These are phyloP conservation scores for Cutaneotrichosporon sp. DNA, from an alignment of 1,284 basidiomycete genomes.

Conservation along the genomic window DNA sequence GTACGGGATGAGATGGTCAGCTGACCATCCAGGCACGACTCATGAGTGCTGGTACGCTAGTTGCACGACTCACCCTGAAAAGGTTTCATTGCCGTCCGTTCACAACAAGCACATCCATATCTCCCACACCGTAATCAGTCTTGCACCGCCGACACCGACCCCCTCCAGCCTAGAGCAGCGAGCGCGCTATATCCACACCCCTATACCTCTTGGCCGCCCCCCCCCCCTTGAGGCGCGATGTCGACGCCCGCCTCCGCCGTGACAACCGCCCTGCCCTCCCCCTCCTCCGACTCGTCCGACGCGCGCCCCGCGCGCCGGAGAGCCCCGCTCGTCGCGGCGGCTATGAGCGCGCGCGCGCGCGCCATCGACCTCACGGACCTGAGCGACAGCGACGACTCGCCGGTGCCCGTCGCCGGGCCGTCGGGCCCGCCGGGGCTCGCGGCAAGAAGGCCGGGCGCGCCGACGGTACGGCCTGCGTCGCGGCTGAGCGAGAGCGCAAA, in stretches of 20 bases:
- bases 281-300: not conserved
- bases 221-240: not conserved
- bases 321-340: not conserved
- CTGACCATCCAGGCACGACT: not conserved
- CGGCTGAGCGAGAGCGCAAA: not conserved
- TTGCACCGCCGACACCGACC: not conserved
- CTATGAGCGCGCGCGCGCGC: not conserved
- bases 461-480: not conserved
- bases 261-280: not conserved
- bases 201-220: not conserved
- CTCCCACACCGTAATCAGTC: not conserved
- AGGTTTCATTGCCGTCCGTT: not conserved
- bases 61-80: not conserved
- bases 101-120: not conserved
- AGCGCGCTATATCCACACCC: not conserved
- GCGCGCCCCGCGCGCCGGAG: not conserved
- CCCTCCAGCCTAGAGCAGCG: not conserved
- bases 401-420: not conserved
- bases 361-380: constrained; percentile 22
- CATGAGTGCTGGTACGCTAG: not conserved
- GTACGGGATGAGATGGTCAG: not conserved
- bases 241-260: not conserved
- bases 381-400: constrained; percentile 16
- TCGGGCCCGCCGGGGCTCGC: not conserved
- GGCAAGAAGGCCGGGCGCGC: not conserved